Evolutionary conservation across 1,139 yeast genomes (phyloP).

Genomic region (Pichia sp.): DNA sequence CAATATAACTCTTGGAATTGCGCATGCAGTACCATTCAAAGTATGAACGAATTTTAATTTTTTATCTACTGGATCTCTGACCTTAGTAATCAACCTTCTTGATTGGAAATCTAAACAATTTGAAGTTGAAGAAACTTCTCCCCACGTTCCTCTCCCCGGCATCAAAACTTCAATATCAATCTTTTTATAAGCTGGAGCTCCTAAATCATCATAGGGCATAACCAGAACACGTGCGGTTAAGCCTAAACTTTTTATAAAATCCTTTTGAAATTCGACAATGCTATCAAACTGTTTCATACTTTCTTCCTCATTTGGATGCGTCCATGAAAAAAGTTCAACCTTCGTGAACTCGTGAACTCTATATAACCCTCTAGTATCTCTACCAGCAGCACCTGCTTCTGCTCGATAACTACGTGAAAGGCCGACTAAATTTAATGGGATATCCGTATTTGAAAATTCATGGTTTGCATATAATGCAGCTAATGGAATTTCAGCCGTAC

Average conservation of each 20-base stretch:
- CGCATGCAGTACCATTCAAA: constrained; percentile 92
- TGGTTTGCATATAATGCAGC: constrained; percentile 58
- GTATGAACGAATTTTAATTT: constrained; percentile 61
- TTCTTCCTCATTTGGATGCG: constrained; percentile 32
- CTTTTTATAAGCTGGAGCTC: constrained; percentile 89
- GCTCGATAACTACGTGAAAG: constrained; percentile 86
- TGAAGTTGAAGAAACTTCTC: constrained; percentile 87
- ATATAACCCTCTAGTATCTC: constrained; percentile 85
- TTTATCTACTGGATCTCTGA: constrained; percentile 27
- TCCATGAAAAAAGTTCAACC: constrained; percentile 89
- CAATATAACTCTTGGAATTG: constrained; percentile 84
- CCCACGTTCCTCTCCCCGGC: constrained; percentile 94
- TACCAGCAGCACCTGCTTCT: constrained; percentile 96
- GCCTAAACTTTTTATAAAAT: constrained; percentile 61
- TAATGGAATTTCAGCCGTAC: constrained; percentile 93
- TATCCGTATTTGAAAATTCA: constrained; percentile 26
- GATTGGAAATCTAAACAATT: constrained; percentile 93
- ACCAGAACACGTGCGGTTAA: constrained; percentile 74
- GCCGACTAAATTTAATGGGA: constrained; percentile 67
- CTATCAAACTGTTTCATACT: constrained; percentile 52
- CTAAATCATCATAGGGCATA: constrained; percentile 89
- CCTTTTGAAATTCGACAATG: constrained; percentile 58
- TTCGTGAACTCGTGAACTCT: constrained; percentile 98
- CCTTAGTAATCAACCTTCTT: constrained; percentile 69
- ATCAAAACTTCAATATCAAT: constrained; percentile 97